A percentile compares a stretch with the other conserved stretches of the same genome.
Conservation (phyloP, 441 rosid species). For the Euphorbia celastroides region DNA sequence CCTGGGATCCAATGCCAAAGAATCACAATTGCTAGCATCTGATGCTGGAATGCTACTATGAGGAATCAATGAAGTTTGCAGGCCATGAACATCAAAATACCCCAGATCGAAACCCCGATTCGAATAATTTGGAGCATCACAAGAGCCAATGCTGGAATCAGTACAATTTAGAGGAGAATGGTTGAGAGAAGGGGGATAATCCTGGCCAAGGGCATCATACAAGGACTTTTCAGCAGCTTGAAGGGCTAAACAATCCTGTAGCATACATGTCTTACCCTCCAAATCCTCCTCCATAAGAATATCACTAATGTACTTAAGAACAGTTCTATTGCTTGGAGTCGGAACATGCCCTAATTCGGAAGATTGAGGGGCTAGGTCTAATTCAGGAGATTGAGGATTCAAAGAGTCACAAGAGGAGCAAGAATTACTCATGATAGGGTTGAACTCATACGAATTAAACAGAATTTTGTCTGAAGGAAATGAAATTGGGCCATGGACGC, state of each 20-base stretch:
- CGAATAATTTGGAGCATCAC: neutral
- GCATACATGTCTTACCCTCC: constrained; percentile 59
- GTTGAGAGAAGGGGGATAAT: constrained; percentile 25
- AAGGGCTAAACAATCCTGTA: constrained; percentile 64
- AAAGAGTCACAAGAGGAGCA: too few species aligned
- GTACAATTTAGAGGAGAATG: constrained; percentile 1
- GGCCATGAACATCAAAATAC: neutral
- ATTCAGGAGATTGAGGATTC: too few species aligned
- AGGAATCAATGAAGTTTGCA: constrained; percentile 16
- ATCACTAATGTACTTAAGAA: constrained; percentile 38
- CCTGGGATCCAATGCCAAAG: neutral
- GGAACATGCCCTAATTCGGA: too few species aligned
- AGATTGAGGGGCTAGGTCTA: too few species aligned
- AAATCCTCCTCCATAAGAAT: constrained; percentile 82
- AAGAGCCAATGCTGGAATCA: constrained; percentile 11
- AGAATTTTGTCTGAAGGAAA: too few species aligned
- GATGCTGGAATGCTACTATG: constrained; percentile 20
- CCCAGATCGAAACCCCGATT: constrained; percentile 11
- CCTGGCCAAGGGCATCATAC: constrained; percentile 54
- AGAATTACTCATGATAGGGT: too few species aligned
- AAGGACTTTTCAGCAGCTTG: constrained; percentile 63
- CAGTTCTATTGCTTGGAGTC: too few species aligned
- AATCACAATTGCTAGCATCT: constrained; percentile 7
- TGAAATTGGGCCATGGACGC: neutral
- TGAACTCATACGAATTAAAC: too few species aligned